These are phyloP conservation scores for Rubroboletus pulcherrimus DNA, from an alignment of 768 basidiomycete species.

Conservation along the genomic window DNA sequence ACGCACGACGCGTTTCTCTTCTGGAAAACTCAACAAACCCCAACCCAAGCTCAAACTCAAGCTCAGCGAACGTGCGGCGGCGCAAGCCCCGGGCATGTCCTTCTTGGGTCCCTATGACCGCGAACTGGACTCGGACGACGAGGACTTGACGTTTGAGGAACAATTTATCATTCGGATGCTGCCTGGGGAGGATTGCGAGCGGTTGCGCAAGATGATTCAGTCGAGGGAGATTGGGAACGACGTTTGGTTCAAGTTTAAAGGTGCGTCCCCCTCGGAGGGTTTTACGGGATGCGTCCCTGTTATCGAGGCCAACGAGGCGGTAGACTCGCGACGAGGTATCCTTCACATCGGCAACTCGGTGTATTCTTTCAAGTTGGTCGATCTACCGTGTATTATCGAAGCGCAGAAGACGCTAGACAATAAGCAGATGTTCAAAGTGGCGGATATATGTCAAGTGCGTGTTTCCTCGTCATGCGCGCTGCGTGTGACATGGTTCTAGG, in stretches of 20 bases:
- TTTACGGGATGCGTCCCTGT: background rate
- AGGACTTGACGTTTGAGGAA: conserved; percentile 94
- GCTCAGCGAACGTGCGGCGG: conserved; percentile 77
- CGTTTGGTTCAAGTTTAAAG: conserved; percentile 98
- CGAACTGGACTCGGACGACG: conserved; percentile 93
- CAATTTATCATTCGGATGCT: conserved; percentile 93
- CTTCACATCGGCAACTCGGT: conserved; percentile 81
- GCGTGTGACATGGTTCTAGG: conserved; percentile 10
- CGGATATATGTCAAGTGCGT: conserved; percentile 92
- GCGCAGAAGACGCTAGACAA: conserved; percentile 94
- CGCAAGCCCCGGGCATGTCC: conserved; percentile 79
- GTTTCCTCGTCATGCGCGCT: background rate
- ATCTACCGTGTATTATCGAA: conserved; percentile 91
- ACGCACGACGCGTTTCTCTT: conserved; percentile 56
- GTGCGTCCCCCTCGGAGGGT: conserved; percentile 35
- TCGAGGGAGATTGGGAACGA: conserved; percentile 76
- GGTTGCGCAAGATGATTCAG: conserved; percentile 75
- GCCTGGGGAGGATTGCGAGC: conserved; percentile 76
- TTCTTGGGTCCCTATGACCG: conserved; percentile 91
- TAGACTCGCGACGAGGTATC: conserved; percentile 87
- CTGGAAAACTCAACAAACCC: conserved; percentile 40
- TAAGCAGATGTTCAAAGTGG: conserved; percentile 98
- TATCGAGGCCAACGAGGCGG: conserved; percentile 12
- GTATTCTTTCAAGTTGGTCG: conserved; percentile 92
- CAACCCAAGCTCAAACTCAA: conserved; percentile 87